Percentiles rank a stretch among this genome's conserved stretches.
Conservation (phyloP, 305 asterid genomes). For the Fraxinus ornus region DNA sequence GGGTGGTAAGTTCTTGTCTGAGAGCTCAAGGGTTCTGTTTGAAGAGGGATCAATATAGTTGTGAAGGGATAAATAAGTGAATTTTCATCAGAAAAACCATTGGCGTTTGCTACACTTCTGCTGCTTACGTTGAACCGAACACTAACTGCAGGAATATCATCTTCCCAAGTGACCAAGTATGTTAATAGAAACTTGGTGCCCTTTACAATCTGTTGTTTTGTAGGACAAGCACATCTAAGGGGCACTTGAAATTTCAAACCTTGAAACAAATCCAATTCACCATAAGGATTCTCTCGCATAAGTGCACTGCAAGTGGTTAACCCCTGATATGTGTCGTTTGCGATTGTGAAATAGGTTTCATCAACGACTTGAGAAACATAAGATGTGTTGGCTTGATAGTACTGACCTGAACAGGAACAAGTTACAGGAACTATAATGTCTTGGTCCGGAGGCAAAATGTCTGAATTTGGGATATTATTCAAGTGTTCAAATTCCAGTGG, state of each 20-base stretch:
- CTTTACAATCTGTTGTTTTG: slow-evolving; percentile 35
- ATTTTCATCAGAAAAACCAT: slow-evolving; percentile 43
- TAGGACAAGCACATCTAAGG: slow-evolving; percentile 74
- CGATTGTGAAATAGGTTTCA: slow-evolving; percentile 46
- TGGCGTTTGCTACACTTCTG: slow-evolving; percentile 43
- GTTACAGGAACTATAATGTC: slow-evolving; percentile 51
- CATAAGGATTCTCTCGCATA: slow-evolving; percentile 37
- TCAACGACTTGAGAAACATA: slow-evolving; percentile 21
- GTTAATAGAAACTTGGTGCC: slow-evolving; percentile 53
- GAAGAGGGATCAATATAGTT: slow-evolving; percentile 56
- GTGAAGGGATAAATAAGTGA: slow-evolving; percentile 45
- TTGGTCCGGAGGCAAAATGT: slow-evolving; percentile 27
- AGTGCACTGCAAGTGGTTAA: slow-evolving; percentile 61
- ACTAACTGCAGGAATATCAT: slow-evolving; percentile 38
- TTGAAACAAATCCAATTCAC: slow-evolving; percentile 10
- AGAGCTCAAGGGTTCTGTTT: slow-evolving; percentile 33
- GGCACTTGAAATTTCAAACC: slow-evolving; percentile 49
- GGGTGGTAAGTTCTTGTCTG: slow-evolving; percentile 18
- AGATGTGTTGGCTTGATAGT: slow-evolving; percentile 62
- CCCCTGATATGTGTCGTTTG: slow-evolving; percentile 46
- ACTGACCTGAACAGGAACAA: slow-evolving; percentile 54
- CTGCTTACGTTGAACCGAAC: slow-evolving; percentile 36
- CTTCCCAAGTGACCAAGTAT: slow-evolving; percentile 42
- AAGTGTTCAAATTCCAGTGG: slow-evolving; percentile 34
- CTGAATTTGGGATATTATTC: slow-evolving; percentile 44